Conservation (phyloP, 768 basidiomycete genomes). For the Tulasnella calospora region DNA sequence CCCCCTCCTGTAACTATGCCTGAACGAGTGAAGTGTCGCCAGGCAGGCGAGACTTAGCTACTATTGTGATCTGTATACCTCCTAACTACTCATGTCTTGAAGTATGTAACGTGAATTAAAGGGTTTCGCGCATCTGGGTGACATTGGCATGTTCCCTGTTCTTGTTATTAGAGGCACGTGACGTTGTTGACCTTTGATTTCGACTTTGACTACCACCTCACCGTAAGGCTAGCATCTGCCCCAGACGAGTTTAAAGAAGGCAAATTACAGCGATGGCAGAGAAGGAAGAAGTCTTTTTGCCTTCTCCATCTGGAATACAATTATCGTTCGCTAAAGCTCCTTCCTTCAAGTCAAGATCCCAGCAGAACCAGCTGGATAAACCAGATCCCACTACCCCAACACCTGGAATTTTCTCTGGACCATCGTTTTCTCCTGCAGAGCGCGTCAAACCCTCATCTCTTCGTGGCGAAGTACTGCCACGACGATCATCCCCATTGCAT, state of each 20-base stretch:
- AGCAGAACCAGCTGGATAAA: neutral
- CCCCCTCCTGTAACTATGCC: neutral
- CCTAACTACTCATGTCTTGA: neutral
- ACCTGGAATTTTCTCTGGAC: neutral
- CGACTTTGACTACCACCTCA: neutral
- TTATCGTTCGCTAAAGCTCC: neutral
- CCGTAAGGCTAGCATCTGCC: neutral
- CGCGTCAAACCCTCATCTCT: neutral
- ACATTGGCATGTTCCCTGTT: neutral
- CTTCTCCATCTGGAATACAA: neutral
- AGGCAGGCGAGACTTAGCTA: neutral
- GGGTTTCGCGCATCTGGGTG: neutral
- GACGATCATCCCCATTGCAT: neutral
- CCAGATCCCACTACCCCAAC: neutral
- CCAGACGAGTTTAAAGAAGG: neutral
- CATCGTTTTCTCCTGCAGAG: neutral
- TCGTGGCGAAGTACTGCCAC: neutral
- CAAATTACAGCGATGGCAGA: neutral
- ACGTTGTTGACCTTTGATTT: neutral
- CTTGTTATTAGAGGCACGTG: neutral
- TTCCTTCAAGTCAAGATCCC: neutral
- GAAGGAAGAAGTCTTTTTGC: neutral
- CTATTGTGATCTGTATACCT: neutral
- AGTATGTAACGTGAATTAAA: conserved; percentile 1
- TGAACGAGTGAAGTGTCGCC: neutral